Evolutionary conservation across 192 early-diverging fungal genomes (phyloP), one percentile per base, ranked within the genome.

Genomic region (Gamsiella multidivaricata): DNA sequence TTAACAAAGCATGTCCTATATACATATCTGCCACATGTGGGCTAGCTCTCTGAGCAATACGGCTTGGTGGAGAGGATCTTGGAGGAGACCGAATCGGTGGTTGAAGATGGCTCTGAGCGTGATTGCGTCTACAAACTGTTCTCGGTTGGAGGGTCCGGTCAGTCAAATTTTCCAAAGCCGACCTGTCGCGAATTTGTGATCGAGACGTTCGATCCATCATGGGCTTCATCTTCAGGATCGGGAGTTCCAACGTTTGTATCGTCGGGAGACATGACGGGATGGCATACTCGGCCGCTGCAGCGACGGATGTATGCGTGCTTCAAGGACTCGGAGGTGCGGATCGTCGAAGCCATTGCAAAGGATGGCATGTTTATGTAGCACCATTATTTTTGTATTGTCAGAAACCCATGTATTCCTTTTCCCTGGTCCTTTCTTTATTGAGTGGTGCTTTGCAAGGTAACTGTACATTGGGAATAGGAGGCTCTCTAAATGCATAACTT

Each of bases 41-140:
- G n/a, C 45, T 18, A 87, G 88, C 80, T 91, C 39, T 90, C 91
- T 14, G 75, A 76, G 36, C 91, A 91, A 46, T 70, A 83, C 57
- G 45, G 72, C 28, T 59, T 90, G 3, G 88, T 88, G 5, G 81
- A 88, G 43, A 53, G 82, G 34, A 54, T 92, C 22, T 10, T 92
- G 26, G 54, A 72, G 5, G 54, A 68, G 20, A 22, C 70, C 3
- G 80, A 89, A 34, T 64, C 82, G 3, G 41, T 59, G 20, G 83
- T 86, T 22, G 51, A 63, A 32, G 85, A 85, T 59, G 87, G 84
- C 7, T 54, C 72, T n/a, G 90, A 92, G 49, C 65, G 90, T 15
- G 73, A 84, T 22, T 71, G 80, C 52, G 85, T 91, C 10, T 88
- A 84, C 32, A 74, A 83, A 9, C 58, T 90, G 14, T 85, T 90